phyloP scores from a whole-genome alignment of 164 flowering plant genomes.

The Warburgia ugandensis region DNA sequence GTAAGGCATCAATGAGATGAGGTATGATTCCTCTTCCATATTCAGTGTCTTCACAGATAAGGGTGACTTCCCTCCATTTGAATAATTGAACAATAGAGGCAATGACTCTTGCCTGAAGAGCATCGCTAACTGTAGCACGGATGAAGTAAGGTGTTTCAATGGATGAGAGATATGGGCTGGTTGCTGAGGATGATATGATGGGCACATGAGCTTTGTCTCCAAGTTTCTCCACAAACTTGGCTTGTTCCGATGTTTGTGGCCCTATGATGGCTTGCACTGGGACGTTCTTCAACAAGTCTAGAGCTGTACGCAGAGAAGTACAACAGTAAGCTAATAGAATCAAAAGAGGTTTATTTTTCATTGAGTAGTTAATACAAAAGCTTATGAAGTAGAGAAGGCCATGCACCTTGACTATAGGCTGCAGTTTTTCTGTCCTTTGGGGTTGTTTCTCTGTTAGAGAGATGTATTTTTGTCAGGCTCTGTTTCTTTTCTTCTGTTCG shows the following conservation, averaged over 20 bases:
- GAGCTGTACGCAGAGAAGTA: slow-evolving; percentile 14
- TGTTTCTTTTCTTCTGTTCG: no score
- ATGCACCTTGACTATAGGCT: no score
- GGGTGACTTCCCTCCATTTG: slow-evolving; percentile 17
- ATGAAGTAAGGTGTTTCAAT: slow-evolving; percentile 16
- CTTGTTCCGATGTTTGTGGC: slow-evolving; percentile 11
- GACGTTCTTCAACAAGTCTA: slow-evolving; percentile 14
- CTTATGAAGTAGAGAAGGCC: no score
- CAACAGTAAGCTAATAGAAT: no score
- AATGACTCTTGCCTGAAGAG: slow-evolving; percentile 14
- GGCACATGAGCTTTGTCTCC: slow-evolving; percentile 21
- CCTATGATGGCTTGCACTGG: slow-evolving; percentile 16
- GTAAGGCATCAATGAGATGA: slow-evolving; percentile 14
- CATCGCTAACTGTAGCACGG: slow-evolving; percentile 11
- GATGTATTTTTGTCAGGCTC: no score
- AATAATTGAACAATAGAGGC: slow-evolving; percentile 11
- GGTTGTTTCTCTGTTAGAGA: no score
- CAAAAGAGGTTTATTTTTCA: no score
- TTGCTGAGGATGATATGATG: slow-evolving; percentile 18
- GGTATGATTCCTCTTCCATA: slow-evolving; percentile 18
- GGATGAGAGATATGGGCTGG: slow-evolving; percentile 16
- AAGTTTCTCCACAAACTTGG: slow-evolving; percentile 9
- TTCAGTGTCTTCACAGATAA: slow-evolving; percentile 16
- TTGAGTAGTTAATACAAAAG: no score
- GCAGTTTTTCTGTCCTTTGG: no score